These are phyloP conservation scores for Quercus robur DNA, from an alignment of 306 rosid genomes.

Conservation along the genomic window DNA sequence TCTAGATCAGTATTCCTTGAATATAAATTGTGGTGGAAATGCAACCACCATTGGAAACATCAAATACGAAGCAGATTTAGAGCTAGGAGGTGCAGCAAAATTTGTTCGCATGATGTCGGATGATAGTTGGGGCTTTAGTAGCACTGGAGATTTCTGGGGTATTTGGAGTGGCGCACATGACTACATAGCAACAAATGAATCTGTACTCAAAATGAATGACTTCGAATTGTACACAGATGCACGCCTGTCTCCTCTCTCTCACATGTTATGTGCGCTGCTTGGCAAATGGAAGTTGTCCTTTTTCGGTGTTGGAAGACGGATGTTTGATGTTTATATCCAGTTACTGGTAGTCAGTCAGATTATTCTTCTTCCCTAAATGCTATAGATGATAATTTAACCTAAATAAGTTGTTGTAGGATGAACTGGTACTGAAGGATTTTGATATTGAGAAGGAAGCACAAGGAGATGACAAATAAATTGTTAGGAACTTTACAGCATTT, in stretches of 20 bases:
- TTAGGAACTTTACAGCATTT: conserved; percentile 24
- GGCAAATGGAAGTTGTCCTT: conserved; percentile 47
- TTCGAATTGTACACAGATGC: conserved; percentile 45
- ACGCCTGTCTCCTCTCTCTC: conserved; percentile 44
- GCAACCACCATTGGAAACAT: conserved; percentile 32
- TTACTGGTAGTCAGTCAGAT: conserved; percentile 17
- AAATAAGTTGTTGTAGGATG: conserved; percentile 34
- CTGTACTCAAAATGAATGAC: conserved; percentile 18
- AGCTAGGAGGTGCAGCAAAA: conserved; percentile 46
- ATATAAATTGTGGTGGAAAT: conserved; percentile 62
- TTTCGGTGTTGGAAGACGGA: conserved; percentile 51
- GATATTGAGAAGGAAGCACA: conserved; percentile 43
- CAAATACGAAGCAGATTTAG: conserved; percentile 45
- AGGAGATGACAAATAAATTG: conserved; percentile 35
- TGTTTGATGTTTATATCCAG: conserved; percentile 65
- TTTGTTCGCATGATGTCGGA: neutral
- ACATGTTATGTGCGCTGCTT: conserved; percentile 57
- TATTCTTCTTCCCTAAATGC: neutral
- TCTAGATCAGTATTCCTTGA: conserved; percentile 30
- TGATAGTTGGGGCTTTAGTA: conserved; percentile 56
- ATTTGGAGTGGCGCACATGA: conserved; percentile 19
- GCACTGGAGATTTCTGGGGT: conserved; percentile 59
- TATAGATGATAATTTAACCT: conserved; percentile 8
- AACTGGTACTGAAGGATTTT: conserved; percentile 44
- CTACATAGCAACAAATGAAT: conserved; percentile 21